Evolutionary conservation across 805 yeast species (phyloP).

Genomic region (Starmera amethionina): DNA sequence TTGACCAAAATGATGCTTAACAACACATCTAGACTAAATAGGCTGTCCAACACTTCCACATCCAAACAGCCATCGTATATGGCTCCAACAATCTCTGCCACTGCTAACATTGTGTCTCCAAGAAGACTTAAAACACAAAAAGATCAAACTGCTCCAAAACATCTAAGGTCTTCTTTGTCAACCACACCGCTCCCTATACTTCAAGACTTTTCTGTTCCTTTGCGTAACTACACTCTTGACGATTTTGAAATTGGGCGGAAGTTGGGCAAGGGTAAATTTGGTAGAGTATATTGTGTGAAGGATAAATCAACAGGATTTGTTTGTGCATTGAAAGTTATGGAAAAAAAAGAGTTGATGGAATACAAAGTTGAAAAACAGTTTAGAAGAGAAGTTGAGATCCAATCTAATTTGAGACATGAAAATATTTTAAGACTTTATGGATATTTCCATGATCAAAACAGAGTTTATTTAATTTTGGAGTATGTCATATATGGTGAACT

Average conservation of each 20-base stretch:
- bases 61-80: slow-evolving; percentile 17
- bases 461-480: slow-evolving; percentile 79
- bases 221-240: slow-evolving; percentile 28
- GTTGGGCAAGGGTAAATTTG: slow-evolving; percentile 90
- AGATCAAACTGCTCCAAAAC: neutral
- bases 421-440: slow-evolving; percentile 77
- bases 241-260: slow-evolving; percentile 85
- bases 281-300: slow-evolving; percentile 81
- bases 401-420: slow-evolving; percentile 66
- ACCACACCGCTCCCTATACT: slow-evolving; percentile 15
- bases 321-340: slow-evolving; percentile 89
- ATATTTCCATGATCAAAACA: slow-evolving; percentile 69
- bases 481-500: slow-evolving; percentile 82
- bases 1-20: slow-evolving; percentile 17
- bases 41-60: slow-evolving; percentile 3
- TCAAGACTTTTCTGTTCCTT: slow-evolving; percentile 16
- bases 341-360: slow-evolving; percentile 64
- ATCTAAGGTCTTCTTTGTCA: neutral
- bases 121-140: neutral
- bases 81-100: slow-evolving; percentile 20
- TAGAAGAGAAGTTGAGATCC: slow-evolving; percentile 87
- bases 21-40: slow-evolving; percentile 7
- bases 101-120: slow-evolving; percentile 15
- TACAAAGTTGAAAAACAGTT: slow-evolving; percentile 78
- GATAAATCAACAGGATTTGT: slow-evolving; percentile 69